These are phyloP conservation scores for Xylaria sp. DNA, from an alignment of 2,329 filamentous ascomycete genomes.

Conservation along the genomic window DNA sequence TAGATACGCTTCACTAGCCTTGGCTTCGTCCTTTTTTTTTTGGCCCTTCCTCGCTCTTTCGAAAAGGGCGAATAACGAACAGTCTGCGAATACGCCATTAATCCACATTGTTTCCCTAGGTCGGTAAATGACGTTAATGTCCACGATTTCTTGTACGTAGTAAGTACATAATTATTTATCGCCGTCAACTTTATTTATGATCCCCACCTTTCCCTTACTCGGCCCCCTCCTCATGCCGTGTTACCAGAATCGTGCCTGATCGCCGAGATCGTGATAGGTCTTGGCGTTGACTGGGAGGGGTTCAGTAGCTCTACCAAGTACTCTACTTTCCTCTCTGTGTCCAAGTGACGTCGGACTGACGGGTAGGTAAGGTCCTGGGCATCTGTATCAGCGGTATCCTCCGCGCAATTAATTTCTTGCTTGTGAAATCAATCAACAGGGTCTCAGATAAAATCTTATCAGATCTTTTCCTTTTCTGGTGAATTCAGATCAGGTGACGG, in stretches of 20 bases:
- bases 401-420: neutral
- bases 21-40: neutral
- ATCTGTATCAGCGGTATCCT: neutral
- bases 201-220: neutral
- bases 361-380: neutral
- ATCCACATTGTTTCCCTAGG: neutral
- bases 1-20: too few species aligned
- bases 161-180: neutral
- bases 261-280: conserved; percentile 7
- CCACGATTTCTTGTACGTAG: too few species aligned
- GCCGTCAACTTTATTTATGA: neutral
- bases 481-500: conserved; percentile 3
- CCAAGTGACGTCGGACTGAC: neutral
- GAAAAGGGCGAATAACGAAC: neutral
- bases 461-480: neutral
- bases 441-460: neutral
- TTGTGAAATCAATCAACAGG: neutral
- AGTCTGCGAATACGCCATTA: neutral
- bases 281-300: neutral
- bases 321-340: neutral
- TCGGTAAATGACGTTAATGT: neutral
- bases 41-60: neutral
- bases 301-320: neutral
- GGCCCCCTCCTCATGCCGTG: neutral
- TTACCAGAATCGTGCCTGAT: conserved; percentile 8